phyloP scores from a whole-genome alignment of 805 yeast species.

The Metschnikowia matae region DNA sequence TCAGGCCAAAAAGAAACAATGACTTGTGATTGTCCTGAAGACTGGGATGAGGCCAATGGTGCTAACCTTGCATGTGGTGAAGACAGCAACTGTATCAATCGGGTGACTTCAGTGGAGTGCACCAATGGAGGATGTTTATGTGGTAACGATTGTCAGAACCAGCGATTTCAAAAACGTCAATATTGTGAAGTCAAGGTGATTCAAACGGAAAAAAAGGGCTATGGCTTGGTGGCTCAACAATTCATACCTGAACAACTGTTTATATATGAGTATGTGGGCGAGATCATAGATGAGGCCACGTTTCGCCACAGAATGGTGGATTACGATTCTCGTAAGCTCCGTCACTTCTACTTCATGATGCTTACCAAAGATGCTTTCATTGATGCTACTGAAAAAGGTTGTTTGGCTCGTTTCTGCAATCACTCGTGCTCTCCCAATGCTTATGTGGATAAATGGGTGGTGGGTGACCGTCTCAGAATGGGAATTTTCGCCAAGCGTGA shows the following conservation, averaged over 20 bases:
- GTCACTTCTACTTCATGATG: conserved; percentile 95
- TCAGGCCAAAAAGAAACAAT: conserved; percentile 77
- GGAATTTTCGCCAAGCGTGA: conserved; percentile 85
- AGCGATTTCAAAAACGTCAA: conserved; percentile 74
- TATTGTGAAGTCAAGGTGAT: conserved; percentile 80
- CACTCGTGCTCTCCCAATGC: conserved; percentile 96
- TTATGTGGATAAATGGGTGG: conserved; percentile 96
- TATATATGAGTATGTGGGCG: conserved; percentile 91
- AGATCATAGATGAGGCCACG: conserved; percentile 77
- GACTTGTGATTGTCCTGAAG: conserved; percentile 84
- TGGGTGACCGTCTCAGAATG: conserved; percentile 84
- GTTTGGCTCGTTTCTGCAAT: conserved; percentile 86
- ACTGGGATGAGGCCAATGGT: conserved; percentile 36
- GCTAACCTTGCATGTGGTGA: conserved; percentile 71
- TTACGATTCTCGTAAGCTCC: conserved; percentile 64
- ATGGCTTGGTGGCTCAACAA: conserved; percentile 73
- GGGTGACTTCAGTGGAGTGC: conserved; percentile 92
- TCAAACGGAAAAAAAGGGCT: conserved; percentile 80
- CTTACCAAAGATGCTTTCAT: conserved; percentile 87
- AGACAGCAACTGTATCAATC: conserved; percentile 84
- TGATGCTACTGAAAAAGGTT: conserved; percentile 89
- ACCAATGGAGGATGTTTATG: conserved; percentile 63
- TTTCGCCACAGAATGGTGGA: conserved; percentile 70
- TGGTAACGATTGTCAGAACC: conserved; percentile 79
- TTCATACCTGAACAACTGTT: conserved; percentile 61